Percentiles rank a stretch among this genome's conserved stretches.
phyloP scores from a whole-genome alignment of 169 alveolate genomes.

The Plasmodium berghei region DNA sequence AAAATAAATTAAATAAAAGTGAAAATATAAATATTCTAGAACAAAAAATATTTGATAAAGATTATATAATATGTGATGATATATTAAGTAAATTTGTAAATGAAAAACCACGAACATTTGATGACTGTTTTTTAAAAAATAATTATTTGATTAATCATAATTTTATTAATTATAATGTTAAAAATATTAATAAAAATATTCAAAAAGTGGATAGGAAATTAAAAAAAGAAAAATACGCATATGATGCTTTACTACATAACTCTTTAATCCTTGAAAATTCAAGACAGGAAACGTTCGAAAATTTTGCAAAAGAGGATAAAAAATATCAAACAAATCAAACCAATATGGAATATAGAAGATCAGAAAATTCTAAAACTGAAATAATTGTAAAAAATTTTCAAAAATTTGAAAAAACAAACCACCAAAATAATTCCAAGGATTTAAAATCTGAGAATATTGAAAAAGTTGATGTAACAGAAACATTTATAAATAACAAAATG shows the following conservation, averaged over 20 bases:
- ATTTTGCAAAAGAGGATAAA: too few relatives aligned
- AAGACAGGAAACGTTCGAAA: neutral
- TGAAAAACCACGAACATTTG: slow-evolving; percentile 60
- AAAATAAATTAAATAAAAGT: slow-evolving; percentile 30
- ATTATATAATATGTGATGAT: slow-evolving; percentile 66
- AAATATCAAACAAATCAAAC: neutral
- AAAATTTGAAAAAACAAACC: neutral
- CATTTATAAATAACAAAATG: slow-evolving; percentile 18
- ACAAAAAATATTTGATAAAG: slow-evolving; percentile 50
- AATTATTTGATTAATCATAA: slow-evolving; percentile 25
- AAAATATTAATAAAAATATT: slow-evolving; percentile 58
- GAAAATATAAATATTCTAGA: slow-evolving; percentile 56
- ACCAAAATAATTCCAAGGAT: neutral
- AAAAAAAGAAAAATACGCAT: slow-evolving; percentile 5
- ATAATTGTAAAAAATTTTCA: neutral
- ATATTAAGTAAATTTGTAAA: slow-evolving; percentile 59
- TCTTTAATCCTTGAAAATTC: slow-evolving; percentile 16
- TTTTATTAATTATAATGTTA: slow-evolving; percentile 63
- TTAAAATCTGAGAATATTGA: slow-evolving; percentile 1
- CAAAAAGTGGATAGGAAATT: slow-evolving; percentile 46
- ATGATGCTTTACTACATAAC: slow-evolving; percentile 6
- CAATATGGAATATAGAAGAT: neutral
- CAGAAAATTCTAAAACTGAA: neutral
- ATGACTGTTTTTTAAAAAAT: slow-evolving; percentile 62
- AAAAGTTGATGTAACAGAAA: slow-evolving; percentile 40